Conservation (phyloP, 2,329 filamentous ascomycete species). For the Penicillium digitatum region DNA sequence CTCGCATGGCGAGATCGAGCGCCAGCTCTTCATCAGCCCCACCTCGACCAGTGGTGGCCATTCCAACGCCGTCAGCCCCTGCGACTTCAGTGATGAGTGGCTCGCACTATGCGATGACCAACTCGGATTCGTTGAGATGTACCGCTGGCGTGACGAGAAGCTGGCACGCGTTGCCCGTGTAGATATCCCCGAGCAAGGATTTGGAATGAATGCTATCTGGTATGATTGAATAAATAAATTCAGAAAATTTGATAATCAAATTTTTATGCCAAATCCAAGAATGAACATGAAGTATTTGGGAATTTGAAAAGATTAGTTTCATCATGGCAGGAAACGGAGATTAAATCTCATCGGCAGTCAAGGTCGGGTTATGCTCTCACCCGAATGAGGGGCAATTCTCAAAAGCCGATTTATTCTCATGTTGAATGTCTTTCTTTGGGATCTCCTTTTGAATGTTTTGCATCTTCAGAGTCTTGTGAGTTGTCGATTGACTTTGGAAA, state of each 20-base stretch:
- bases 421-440: background rate
- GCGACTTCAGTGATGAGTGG: slow-evolving; percentile 83
- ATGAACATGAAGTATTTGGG: too few species aligned
- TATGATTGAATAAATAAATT: slow-evolving; percentile 58
- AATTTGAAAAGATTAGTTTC: too few species aligned
- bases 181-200: slow-evolving; percentile 79
- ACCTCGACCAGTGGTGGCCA: slow-evolving; percentile 85
- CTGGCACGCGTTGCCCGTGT: slow-evolving; percentile 71
- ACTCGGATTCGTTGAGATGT: slow-evolving; percentile 81
- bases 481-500: background rate
- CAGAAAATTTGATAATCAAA: background rate
- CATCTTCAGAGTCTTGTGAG: background rate
- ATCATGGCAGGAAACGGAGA: too few species aligned
- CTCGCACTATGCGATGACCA: slow-evolving; percentile 86
- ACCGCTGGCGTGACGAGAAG: slow-evolving; percentile 79
- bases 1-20: slow-evolving; percentile 66
- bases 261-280: background rate
- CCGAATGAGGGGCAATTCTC: slow-evolving; percentile 17
- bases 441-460: background rate
- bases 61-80: slow-evolving; percentile 81
- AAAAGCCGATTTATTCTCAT: background rate
- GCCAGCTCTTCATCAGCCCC: slow-evolving; percentile 74
- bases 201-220: slow-evolving; percentile 97
- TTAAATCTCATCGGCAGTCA: slow-evolving; percentile 21
- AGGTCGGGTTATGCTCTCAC: slow-evolving; percentile 25